Percentiles rank a stretch among this genome's conserved stretches.
Evolutionary conservation across 2,329 filamentous ascomycete species (phyloP).

Genomic region (Thelonectria discophora): DNA sequence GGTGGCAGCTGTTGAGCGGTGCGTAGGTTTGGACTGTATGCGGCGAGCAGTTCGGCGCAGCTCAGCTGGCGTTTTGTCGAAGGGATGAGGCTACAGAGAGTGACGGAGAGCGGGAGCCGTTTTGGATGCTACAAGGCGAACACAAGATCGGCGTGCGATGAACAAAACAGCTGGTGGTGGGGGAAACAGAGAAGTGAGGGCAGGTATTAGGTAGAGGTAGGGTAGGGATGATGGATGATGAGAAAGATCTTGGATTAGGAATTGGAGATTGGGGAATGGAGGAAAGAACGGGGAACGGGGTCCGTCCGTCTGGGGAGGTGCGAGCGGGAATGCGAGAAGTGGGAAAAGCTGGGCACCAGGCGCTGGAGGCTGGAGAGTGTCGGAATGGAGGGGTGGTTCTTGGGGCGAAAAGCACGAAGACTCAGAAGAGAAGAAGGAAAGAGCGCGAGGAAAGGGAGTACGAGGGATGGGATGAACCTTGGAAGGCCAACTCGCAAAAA

Average conservation of each 20-base stretch:
- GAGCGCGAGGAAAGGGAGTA: not conserved
- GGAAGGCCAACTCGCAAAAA: conserved; percentile 4
- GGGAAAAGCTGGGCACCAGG: not conserved
- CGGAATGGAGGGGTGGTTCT: not conserved
- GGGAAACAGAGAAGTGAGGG: not conserved
- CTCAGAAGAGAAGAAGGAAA: not conserved
- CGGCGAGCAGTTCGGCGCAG: not conserved
- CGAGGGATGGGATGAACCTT: not conserved
- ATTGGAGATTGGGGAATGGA: conserved; percentile 7
- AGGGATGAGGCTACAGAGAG: conserved; percentile 10
- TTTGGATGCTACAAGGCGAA: conserved; percentile 10
- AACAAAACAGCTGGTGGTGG: conserved; percentile 9
- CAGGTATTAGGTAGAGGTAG: not conserved
- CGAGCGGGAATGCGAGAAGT: not conserved
- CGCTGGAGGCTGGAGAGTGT: not conserved
- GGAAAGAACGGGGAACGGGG: not conserved
- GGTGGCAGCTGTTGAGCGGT: not conserved
- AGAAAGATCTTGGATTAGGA: conserved; percentile 7
- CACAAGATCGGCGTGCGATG: conserved; percentile 7
- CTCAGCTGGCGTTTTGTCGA: not conserved
- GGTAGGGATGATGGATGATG: no score
- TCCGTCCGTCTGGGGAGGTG: conserved; percentile 6
- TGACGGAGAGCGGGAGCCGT: conserved; percentile 9
- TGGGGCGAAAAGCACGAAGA: not conserved
- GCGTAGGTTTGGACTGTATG: not conserved